phyloP scores from a whole-genome alignment of 129 eudicot species.

The Flaveria ramosissima region DNA sequence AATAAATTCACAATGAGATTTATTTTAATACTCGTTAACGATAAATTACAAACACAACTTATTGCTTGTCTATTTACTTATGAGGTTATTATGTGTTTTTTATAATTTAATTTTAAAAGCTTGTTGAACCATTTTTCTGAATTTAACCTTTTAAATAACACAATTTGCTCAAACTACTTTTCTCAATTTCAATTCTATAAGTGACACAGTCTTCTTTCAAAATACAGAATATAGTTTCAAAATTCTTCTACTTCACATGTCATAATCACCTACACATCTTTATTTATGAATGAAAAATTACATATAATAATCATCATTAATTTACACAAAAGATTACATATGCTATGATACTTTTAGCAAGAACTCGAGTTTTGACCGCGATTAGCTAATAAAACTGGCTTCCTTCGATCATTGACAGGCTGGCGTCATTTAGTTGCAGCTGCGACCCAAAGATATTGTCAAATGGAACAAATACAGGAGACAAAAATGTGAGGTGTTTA shows the following conservation, averaged over 20 bases:
- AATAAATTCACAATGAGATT: too few species aligned
- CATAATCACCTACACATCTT: constrained; percentile 35
- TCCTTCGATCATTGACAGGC: constrained; percentile 28
- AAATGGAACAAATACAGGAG: constrained; percentile 16
- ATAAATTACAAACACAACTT: too few species aligned
- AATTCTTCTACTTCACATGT: constrained; percentile 12
- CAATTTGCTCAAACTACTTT: not conserved
- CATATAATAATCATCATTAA: constrained; percentile 14
- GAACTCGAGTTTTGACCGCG: constrained; percentile 16
- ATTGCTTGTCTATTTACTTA: too few species aligned
- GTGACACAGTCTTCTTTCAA: not conserved
- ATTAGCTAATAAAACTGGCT: constrained; percentile 28
- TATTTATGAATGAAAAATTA: constrained; percentile 22
- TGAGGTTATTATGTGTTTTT: too few species aligned
- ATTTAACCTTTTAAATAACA: too few species aligned
- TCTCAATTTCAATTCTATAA: not conserved
- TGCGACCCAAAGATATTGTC: constrained; percentile 6
- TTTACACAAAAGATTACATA: constrained; percentile 38
- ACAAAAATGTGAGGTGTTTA: constrained; percentile 47
- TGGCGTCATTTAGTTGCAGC: constrained; percentile 22
- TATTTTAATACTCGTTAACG: too few species aligned
- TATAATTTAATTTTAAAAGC: too few species aligned
- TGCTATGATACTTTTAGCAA: constrained; percentile 33
- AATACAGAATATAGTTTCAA: not conserved
- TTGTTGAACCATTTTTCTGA: too few species aligned